phyloP scores from a whole-genome alignment of 2,329 filamentous ascomycete genomes.

The Cercospora brassicicola region DNA sequence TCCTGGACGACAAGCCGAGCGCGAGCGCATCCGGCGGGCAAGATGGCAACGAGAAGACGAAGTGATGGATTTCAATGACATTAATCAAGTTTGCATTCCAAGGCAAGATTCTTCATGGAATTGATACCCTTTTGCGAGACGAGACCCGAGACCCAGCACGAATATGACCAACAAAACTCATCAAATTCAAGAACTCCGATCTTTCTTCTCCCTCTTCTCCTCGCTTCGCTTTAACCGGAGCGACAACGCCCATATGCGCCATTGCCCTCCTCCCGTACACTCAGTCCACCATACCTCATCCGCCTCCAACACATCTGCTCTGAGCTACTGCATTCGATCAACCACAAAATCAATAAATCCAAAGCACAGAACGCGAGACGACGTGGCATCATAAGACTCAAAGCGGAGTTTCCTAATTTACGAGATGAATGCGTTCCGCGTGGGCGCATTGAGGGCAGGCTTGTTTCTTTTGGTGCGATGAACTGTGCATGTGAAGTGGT shows the following conservation, averaged over 20 bases:
- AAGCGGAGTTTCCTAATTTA: conserved; percentile 5
- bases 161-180: conserved; percentile 1
- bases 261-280: background rate
- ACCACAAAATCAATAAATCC: background rate
- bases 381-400: conserved; percentile 14
- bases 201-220: background rate
- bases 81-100: conserved; percentile 7
- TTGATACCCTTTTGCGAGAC: conserved; percentile 29
- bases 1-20: conserved; percentile 14
- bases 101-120: conserved; percentile 21
- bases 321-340: conserved; percentile 5
- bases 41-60: conserved; percentile 21
- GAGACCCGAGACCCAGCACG: conserved; percentile 16
- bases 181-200: background rate
- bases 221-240: background rate
- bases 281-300: background rate
- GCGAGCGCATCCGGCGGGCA: conserved; percentile 6
- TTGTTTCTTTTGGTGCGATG: conserved; percentile 3
- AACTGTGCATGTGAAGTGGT: background rate
- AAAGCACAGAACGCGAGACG: conserved; percentile 13
- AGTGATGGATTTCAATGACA: conserved; percentile 14
- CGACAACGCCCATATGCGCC: background rate
- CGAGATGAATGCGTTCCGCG: conserved; percentile 16
- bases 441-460: conserved; percentile 3
- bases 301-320: background rate